Base-by-base conservation (phyloP, 116 monocot species). In the Posidonia oceanica region DNA sequence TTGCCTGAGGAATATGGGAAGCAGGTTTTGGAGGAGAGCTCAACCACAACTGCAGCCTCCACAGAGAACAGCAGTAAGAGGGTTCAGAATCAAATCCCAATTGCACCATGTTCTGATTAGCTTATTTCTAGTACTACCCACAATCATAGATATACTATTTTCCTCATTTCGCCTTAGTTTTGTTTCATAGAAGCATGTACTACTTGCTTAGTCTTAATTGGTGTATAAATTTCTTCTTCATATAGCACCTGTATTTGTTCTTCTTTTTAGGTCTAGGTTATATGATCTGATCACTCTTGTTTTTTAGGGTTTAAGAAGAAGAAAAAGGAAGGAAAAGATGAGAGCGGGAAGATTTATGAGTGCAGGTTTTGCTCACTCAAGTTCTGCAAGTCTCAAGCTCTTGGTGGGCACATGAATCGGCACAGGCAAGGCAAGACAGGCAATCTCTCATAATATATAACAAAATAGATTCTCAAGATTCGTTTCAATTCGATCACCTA, bases 391-490 rank as follows among this genome's bases (percentile, higher is more conserved):
- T 98, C 98, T 51, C 98, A 98, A 72, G 98, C 98, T 44, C 78
- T 98, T n/a, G 98, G 98, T 4, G 98, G 98, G 17, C 98, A 98
- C 75, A 98, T 98, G 98, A 98, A 98, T 71, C 76, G 98, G 15
- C 98, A 98, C 72, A 82, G 98, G 18, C 98, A 98, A 93, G 98
- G 98, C 65, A 84, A 75, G 78, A 63, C 7, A 64, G 10, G 4
- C 42, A 4, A 8, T 42, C 42, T 42, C 42, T 8, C 4, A 42
- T 8, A 7, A 48, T 48, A 12, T 48, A 10, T 48, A 48, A 12
- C 48, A 12, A 48, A 48, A 5, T 10, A 48, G 1, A 48, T 48
- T 48, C 48, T 48, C 3, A 10, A 6, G 48, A 10, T 48, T 48
- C 8, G 48, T 7, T 48, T 48, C 48, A 48, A 48, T 48, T 48